Conservation (phyloP, 2,329 filamentous ascomycete species). For the Microsporum ferrugineum region DNA sequence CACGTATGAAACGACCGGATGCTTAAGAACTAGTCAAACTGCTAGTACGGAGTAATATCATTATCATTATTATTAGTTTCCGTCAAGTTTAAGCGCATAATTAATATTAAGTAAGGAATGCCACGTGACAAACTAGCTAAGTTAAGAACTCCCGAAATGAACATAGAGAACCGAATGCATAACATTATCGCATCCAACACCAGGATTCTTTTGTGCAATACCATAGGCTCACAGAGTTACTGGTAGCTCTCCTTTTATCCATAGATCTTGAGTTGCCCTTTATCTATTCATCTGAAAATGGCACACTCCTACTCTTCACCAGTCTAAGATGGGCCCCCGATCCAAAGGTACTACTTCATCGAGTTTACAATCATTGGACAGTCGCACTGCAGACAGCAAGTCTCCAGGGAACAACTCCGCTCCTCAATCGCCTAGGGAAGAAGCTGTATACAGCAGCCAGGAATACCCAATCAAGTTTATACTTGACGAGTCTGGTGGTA, state of each 20-base stretch:
- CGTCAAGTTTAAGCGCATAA: no score
- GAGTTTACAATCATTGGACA: background rate
- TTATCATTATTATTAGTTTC: no score
- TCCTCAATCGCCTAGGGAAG: background rate
- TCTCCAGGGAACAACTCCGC: background rate
- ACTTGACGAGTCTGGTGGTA: conserved; percentile 24
- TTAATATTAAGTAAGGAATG: background rate
- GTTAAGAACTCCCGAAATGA: background rate
- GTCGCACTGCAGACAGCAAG: background rate
- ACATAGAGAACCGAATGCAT: background rate
- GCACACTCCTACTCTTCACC: background rate
- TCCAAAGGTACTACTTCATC: background rate
- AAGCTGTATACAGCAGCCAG: conserved; percentile 17
- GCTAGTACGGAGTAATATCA: background rate
- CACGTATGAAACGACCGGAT: background rate
- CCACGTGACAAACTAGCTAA: background rate
- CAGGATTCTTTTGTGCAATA: background rate
- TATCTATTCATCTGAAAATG: background rate
- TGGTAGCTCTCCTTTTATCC: background rate
- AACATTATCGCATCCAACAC: background rate
- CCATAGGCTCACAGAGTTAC: background rate
- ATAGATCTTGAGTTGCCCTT: background rate
- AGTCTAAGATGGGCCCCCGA: background rate
- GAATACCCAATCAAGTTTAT: conserved; percentile 29
- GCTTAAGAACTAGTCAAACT: background rate